Base-by-base conservation (phyloP, 176 grass and related monocot species). In the Avena sativa region DNA sequence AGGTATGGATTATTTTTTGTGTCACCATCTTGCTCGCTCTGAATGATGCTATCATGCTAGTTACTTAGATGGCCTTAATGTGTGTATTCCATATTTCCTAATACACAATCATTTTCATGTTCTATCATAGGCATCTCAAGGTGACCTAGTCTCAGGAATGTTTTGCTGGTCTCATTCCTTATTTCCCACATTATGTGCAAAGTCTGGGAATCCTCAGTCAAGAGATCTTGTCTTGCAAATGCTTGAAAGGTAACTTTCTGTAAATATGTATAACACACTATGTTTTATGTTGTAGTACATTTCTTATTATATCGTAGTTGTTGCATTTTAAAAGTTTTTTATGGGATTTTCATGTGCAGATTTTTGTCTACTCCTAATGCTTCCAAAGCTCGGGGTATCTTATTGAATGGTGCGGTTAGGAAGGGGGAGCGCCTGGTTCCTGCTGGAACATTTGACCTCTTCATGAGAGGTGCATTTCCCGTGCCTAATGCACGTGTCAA, bases 181-280 rank as follows among this genome's bases (percentile, higher is more conserved):
- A 15, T 99, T 99, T 90, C 94, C 94, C 67, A 85, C 85, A 20
- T 47, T 96, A 64, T 99, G 92, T 87, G 91, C 78, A 56, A 99
- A 99, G 79, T 80, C 83, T 81, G 94, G 72, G 76, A 99, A 99
- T 83, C 94, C 94, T 66, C 94, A 86, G 9, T 90, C 91, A 32
- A 96, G 97, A 69, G 94, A 99, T 84, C 88, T 99, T 52, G 91
- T 95, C 85, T 86, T 99, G 83, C 97, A 99, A 55, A 87, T 97
- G 90, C 85, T 94, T 9, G 92, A 99, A 90, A 99, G 92, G 97
- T 99, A 43, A 14, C 38, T 64, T 32, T 44, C 4, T 81, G 8
- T 63, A 86, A 84, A 69, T 2, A 14, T 79, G 38, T 73, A 58
- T 49, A 84, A 13, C 6, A 51, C 38, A 15, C 12, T 79, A 2